Conservation (phyloP, 129 eudicot species). For the Pulicaria dysenterica region DNA sequence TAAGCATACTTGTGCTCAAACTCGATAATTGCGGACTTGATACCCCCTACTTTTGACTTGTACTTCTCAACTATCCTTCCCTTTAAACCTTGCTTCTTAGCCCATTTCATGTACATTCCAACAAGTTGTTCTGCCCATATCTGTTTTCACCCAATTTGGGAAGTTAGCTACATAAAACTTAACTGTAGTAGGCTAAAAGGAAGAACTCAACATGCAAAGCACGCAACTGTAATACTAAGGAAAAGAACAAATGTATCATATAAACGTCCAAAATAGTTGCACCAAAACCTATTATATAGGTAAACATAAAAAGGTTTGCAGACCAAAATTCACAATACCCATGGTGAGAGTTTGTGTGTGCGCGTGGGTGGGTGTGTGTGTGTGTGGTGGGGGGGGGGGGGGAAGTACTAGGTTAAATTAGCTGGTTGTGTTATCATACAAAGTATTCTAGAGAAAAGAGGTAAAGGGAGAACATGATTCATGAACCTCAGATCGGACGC, state of each 20-base stretch:
- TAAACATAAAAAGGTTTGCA: not conserved
- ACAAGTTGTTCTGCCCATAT: constrained; percentile 75
- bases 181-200: not conserved
- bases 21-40: constrained; percentile 65
- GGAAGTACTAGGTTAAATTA: not conserved
- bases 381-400: no score
- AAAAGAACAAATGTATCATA: not conserved
- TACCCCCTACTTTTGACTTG: constrained; percentile 49
- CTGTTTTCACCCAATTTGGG: constrained; percentile 35
- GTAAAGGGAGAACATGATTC: not conserved
- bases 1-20: constrained; percentile 78
- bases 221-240: not conserved
- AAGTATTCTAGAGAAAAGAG: not conserved
- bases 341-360: no score
- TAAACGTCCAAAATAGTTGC: not conserved
- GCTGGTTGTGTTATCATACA: not conserved
- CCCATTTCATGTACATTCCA: constrained; percentile 92
- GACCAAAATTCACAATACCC: not conserved
- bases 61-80: constrained; percentile 87
- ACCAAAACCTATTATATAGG: not conserved
- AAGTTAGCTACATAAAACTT: not conserved
- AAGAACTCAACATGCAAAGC: not conserved
- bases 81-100: constrained; percentile 67
- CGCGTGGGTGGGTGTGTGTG: no score
- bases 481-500: constrained; percentile 61